Percentiles rank a stretch among this genome's conserved stretches.
Conservation (phyloP, 169 alveolate species). For the Perkinsus chesapeaki region DNA sequence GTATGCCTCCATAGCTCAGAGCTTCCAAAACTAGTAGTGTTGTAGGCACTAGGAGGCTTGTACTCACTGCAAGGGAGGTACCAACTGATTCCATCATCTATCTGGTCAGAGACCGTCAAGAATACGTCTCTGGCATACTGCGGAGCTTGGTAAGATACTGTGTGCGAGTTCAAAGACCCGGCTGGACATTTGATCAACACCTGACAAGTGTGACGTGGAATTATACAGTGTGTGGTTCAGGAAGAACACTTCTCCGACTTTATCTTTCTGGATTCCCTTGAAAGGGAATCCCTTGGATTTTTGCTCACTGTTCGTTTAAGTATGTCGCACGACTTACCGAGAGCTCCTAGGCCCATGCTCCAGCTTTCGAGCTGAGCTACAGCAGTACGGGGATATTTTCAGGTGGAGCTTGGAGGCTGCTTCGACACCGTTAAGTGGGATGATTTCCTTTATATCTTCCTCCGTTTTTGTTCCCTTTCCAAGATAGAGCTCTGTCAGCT, state of each 20-base stretch:
- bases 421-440: slow-evolving; percentile 11
- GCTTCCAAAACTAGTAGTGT: background rate
- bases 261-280: too few species aligned
- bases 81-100: background rate
- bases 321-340: too few species aligned
- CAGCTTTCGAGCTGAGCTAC: background rate
- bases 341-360: too few species aligned
- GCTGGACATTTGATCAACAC: too few species aligned
- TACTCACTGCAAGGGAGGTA: background rate
- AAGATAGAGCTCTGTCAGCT: slow-evolving; percentile 12
- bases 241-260: too few species aligned
- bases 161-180: too few species aligned
- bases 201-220: too few species aligned
- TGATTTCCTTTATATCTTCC: slow-evolving; percentile 8
- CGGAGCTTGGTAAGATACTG: background rate
- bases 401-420: slow-evolving; percentile 11
- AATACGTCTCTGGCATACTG: background rate
- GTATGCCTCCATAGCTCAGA: background rate
- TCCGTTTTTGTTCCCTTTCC: background rate
- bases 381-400: background rate
- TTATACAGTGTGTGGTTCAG: too few species aligned
- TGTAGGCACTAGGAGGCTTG: background rate
- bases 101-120: background rate
- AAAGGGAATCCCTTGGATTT: too few species aligned
- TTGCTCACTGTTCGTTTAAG: too few species aligned